phyloP scores from a whole-genome alignment of 495 filamentous ascomycete genomes.

The Pseudevernia furfuracea region DNA sequence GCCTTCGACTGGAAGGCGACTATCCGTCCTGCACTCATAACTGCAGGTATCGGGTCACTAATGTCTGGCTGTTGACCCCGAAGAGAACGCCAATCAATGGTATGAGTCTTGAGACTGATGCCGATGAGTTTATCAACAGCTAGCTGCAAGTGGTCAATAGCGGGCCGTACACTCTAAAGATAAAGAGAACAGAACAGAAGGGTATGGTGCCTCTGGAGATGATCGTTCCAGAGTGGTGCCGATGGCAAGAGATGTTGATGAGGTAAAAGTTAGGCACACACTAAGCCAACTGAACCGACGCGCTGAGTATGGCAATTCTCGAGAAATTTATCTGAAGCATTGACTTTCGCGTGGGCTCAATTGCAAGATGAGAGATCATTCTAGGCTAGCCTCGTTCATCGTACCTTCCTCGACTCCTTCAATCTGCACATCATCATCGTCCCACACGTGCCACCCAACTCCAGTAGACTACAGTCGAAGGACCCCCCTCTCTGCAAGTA shows the following conservation, averaged over 20 bases:
- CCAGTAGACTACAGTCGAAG: neutral
- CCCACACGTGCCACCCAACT: neutral
- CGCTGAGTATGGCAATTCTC: neutral
- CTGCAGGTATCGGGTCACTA: neutral
- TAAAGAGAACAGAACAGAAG: neutral
- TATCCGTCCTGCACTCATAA: neutral
- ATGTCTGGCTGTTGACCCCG: neutral
- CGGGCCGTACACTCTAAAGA: neutral
- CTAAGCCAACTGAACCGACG: neutral
- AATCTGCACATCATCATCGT: neutral
- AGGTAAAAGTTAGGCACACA: constrained; percentile 1
- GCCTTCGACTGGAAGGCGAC: neutral
- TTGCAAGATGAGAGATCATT: neutral
- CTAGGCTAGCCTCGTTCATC: neutral
- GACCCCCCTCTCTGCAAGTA: neutral
- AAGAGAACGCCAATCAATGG: neutral
- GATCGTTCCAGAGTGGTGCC: neutral
- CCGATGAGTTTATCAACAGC: neutral
- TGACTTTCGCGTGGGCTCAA: neutral
- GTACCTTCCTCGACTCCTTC: neutral
- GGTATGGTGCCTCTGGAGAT: neutral
- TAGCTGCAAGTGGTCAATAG: neutral
- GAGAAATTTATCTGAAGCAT: neutral
- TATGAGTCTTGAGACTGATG: neutral
- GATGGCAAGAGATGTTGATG: neutral